Evolutionary conservation across 2,329 filamentous ascomycete species (phyloP).

Genomic region (Calonectria pseudoreteaudii): DNA sequence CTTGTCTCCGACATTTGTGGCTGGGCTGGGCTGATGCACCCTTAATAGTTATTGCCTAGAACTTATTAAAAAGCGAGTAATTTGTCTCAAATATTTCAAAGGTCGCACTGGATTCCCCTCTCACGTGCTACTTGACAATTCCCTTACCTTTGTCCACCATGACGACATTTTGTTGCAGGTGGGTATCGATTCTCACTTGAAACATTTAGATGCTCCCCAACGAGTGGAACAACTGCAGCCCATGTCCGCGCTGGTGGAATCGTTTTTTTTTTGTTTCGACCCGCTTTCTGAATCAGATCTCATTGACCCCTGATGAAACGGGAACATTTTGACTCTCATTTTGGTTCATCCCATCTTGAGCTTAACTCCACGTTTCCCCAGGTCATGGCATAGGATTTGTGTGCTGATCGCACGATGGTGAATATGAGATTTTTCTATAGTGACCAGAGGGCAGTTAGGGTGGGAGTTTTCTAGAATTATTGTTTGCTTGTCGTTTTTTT

Average conservation of each 20-base stretch:
- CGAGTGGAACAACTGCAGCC: not conserved
- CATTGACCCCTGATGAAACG: not conserved
- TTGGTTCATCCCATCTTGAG: not conserved
- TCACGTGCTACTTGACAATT: not conserved
- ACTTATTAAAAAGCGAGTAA: not conserved
- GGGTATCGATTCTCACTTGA: not conserved
- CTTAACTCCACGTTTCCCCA: not conserved
- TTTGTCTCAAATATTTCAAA: not conserved
- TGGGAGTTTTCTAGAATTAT: not conserved
- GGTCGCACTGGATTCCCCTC: not conserved
- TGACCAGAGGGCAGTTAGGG: too few species aligned
- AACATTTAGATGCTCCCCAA: not conserved
- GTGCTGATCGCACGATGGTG: not conserved
- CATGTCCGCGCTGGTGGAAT: not conserved
- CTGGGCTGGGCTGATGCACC: not conserved
- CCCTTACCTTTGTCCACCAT: not conserved
- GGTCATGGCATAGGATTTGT: not conserved
- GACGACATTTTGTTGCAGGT: not conserved
- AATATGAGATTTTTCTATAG: not conserved
- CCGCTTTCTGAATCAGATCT: not conserved
- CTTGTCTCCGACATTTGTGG: slow-evolving; percentile 4
- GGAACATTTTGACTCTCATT: not conserved
- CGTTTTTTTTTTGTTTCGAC: not conserved
- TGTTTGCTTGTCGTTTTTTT: not conserved
- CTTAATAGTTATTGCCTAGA: slow-evolving; percentile 11